A percentile compares a stretch with the other conserved stretches of the same genome.
These are phyloP conservation scores for Tetrapisispora arboricola DNA, from an alignment of 805 yeast species.

Conservation along the genomic window DNA sequence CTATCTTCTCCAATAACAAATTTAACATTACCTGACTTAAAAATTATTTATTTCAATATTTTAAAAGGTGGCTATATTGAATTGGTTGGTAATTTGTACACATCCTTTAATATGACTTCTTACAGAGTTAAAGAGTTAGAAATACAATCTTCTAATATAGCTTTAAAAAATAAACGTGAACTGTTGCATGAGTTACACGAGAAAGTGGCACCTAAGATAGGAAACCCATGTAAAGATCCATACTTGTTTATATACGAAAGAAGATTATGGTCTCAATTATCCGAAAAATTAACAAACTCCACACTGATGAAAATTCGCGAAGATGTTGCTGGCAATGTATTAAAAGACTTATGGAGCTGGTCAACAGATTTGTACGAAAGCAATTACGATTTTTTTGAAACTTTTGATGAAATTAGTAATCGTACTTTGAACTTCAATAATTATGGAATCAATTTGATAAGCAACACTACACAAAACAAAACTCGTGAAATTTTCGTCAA, in stretches of 20 bases:
- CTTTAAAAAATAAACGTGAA: slow-evolving; percentile 8
- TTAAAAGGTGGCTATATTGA: slow-evolving; percentile 9
- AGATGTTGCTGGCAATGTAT: slow-evolving; percentile 6
- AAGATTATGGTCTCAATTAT: slow-evolving; percentile 9
- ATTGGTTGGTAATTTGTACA: slow-evolving; percentile 12
- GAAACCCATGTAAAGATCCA: slow-evolving; percentile 24
- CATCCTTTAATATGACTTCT: slow-evolving; percentile 14
- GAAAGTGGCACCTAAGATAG: slow-evolving; percentile 8
- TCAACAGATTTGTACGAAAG: slow-evolving; percentile 7
- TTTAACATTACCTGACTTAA: slow-evolving; percentile 14
- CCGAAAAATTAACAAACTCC: slow-evolving; percentile 1
- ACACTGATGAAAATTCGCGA: slow-evolving; percentile 2
- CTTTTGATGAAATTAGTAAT: slow-evolving; percentile 1
- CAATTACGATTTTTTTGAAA: slow-evolving; percentile 8
- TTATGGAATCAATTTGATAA: slow-evolving; percentile 3
- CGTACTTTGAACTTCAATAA: slow-evolving; percentile 6
- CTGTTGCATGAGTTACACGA: slow-evolving; percentile 8
- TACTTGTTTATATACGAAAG: slow-evolving; percentile 12
- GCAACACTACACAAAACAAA: background rate
- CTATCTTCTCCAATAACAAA: slow-evolving; percentile 7
- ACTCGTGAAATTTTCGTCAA: slow-evolving; percentile 1
- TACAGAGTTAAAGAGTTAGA: slow-evolving; percentile 24
- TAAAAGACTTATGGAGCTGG: slow-evolving; percentile 9
- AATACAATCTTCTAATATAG: slow-evolving; percentile 12
- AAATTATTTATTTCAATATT: slow-evolving; percentile 14